phyloP scores from a whole-genome alignment of 768 basidiomycete species.

The Termitomyces sp. region DNA sequence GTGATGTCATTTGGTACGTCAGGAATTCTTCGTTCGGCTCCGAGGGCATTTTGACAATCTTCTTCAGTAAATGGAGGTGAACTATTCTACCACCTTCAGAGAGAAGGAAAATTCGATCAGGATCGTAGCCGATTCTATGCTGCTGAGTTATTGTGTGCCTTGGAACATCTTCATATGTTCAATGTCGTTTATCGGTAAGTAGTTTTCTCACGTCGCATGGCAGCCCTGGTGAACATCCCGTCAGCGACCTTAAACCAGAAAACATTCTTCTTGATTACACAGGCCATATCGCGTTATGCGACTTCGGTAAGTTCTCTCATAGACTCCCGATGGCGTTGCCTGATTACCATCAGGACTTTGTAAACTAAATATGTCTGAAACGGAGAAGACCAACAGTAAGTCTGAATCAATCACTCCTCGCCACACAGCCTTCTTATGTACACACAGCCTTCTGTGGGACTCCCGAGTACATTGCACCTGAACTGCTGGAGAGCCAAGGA shows the following conservation, averaged over 20 bases:
- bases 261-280: conserved; percentile 97
- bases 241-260: conserved; percentile 92
- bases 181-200: conserved; percentile 94
- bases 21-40: background rate
- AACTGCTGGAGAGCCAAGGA: conserved; percentile 92
- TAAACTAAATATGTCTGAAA: conserved; percentile 95
- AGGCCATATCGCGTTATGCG: conserved; percentile 95
- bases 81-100: conserved; percentile 94
- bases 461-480: conserved; percentile 97
- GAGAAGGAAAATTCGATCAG: conserved; percentile 96
- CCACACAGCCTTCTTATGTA: conserved; percentile 5
- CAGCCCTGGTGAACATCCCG: background rate
- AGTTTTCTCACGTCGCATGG: background rate
- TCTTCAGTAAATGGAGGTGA: conserved; percentile 89
- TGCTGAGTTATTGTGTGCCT: conserved; percentile 90
- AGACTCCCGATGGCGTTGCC: background rate
- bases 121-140: conserved; percentile 94
- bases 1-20: conserved; percentile 90
- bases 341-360: conserved; percentile 54
- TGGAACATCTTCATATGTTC: conserved; percentile 95
- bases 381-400: conserved; percentile 94
- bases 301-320: conserved; percentile 60
- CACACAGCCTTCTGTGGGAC: conserved; percentile 90
- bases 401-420: background rate
- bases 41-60: conserved; percentile 1